Percentiles rank a stretch among this genome's conserved stretches.
Conservation (phyloP, 805 yeast species). For the Myxozyma mucilagina region DNA sequence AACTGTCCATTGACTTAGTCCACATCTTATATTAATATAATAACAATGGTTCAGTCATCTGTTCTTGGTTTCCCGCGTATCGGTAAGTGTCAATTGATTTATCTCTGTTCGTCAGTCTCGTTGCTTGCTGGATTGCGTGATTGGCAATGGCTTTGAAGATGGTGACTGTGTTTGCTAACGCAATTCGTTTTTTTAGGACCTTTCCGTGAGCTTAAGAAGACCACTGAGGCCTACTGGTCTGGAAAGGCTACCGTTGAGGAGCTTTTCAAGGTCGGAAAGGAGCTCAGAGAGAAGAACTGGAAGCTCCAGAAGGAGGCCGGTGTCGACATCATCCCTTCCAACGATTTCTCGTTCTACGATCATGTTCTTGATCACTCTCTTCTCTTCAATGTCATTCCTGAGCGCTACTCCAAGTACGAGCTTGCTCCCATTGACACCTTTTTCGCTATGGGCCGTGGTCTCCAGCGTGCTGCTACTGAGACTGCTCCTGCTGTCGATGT, state of each 20-base stretch:
- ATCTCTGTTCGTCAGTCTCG: not conserved
- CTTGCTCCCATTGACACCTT: slow-evolving; percentile 86
- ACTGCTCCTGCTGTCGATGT: slow-evolving; percentile 90
- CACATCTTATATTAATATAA: not conserved
- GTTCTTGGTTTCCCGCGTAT: slow-evolving; percentile 99
- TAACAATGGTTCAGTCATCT: slow-evolving; percentile 88
- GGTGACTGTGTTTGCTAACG: not conserved
- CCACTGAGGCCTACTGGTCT: slow-evolving; percentile 98
- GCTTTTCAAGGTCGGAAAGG: slow-evolving; percentile 88
- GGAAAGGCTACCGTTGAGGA: slow-evolving; percentile 89
- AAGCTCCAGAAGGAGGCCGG: slow-evolving; percentile 96
- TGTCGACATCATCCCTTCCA: slow-evolving; percentile 94
- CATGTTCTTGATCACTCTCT: slow-evolving; percentile 91
- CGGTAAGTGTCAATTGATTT: slow-evolving; percentile 28
- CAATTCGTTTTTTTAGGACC: slow-evolving; percentile 57
- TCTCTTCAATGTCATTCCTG: slow-evolving; percentile 94
- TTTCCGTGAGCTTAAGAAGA: slow-evolving; percentile 98
- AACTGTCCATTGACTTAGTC: slow-evolving; percentile 3
- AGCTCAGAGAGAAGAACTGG: slow-evolving; percentile 96
- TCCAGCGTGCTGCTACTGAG: slow-evolving; percentile 93
- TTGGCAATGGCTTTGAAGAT: not conserved
- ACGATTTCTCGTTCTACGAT: slow-evolving; percentile 98
- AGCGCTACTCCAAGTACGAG: slow-evolving; percentile 90
- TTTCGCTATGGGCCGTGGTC: slow-evolving; percentile 99
- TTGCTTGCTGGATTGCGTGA: not conserved